Evolutionary conservation across 1,284 basidiomycete species (phyloP), one percentile per base, ranked within the genome.

Genomic region (Anthracocystis panici-leucophaei): DNA sequence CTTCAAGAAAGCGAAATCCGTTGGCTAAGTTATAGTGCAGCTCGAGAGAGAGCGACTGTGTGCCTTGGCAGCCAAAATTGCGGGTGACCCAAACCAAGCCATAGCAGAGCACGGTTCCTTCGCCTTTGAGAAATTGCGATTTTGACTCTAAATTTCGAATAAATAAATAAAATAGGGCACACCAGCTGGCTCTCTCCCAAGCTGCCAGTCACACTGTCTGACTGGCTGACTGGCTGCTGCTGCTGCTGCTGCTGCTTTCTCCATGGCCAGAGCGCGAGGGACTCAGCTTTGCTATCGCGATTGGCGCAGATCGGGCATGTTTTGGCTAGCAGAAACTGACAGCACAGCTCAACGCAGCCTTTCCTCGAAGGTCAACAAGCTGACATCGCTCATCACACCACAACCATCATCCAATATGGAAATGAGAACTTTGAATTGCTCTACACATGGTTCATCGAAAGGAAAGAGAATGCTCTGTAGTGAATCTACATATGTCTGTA

Each of bases 281-380:
- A 48, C 42, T 35, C 31, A 50, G 49, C 48, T 11, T 27, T 46
- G 44, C 44, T n/a, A 21, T 21, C 41, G 41, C 41, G 41, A 42
- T 42, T 21, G 41, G 18, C 18, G n/a, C 41, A 42, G 18, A 46
- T 46, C 44, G 44, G 44, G 44, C 44, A 16, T 16, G 14, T 21
- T 23, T 21, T 23, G 21, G 14, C 44, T 46, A 8, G 20, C 44
- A 42, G 41, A 42, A n/a, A 7, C 12, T 46, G 21, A 21, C 44
- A 21, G 48, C 29, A 49, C n/a, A 31, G 46, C 46, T n/a, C 27
- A 29, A 27, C 18, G 20, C 18, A 31, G 48, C 48, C 48, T 20
- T 49, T 42, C 1, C 41, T 46, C 20, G 25, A 27, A 14, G n/a
- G 21, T 20, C 35, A 12, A 16, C 35, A 12, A 7, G 12, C 11